Evolutionary conservation across 192 early-diverging fungal genomes (phyloP), one percentile per base, ranked within the genome.

Genomic region (Spizellomyces sp.): DNA sequence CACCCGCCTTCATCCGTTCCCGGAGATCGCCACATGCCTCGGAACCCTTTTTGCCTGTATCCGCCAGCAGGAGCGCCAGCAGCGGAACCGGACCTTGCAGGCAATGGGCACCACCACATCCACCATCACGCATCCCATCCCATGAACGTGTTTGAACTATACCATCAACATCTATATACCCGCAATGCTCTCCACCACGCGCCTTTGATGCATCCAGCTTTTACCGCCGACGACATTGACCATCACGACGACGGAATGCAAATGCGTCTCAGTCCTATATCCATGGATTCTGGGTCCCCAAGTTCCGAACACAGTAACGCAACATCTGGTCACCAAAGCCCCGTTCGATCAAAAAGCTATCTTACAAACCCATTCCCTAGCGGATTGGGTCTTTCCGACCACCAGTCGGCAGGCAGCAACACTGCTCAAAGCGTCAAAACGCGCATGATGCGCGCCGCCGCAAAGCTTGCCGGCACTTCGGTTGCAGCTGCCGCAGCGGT

Each of bases 181-280:
- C n/a, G 62, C 0, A 43, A 44, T 44, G 43, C 21, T 36, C 44
- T 63, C 3, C 44, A 63, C 62, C 63, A 64, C 4, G 42, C 21
- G 44, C 66, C 66, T 15, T 45, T 68, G 19, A 68, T 68, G 66
- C 66, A 68, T 58, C 48, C 66, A 12, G 48, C 66, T 10, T 68
- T 57, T 19, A 57, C 50, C 4, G 50, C 50, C 4, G 50, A 12
- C 17, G 50, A 12, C 1, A 19, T 19, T 19, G 50, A 12, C 50
- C 14, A 12, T 54, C 50, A 54, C 50, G 50, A 19, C 12, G 14
- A 54, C 17, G 50, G 17, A 2, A 54, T 54, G 50, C 50, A 54
- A n/a, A 19, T 19, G 50, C 50, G 52, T 42, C 21, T 45, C 41
- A 68, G 66, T 22, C 21, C 54, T 19, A 42, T 27, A 14, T n/a